Percentiles rank a stretch among this genome's conserved stretches.
phyloP scores from a whole-genome alignment of 495 filamentous ascomycete species.

The Neurospora sp. region DNA sequence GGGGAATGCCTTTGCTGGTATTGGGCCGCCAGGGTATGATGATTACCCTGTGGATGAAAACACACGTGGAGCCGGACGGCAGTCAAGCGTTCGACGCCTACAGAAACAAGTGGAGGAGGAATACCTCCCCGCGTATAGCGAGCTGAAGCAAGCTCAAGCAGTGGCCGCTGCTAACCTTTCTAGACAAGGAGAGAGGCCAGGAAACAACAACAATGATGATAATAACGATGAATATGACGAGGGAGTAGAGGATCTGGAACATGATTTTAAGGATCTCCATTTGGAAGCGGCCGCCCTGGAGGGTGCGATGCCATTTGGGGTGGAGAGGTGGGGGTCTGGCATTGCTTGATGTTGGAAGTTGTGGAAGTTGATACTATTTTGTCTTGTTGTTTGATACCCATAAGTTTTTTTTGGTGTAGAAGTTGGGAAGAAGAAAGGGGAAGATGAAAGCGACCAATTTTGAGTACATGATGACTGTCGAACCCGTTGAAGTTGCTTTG shows the following conservation, averaged over 20 bases:
- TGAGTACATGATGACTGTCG: background rate
- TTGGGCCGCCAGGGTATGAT: background rate
- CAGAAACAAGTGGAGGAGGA: background rate
- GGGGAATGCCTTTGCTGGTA: background rate
- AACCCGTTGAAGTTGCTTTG: background rate
- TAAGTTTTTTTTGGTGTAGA: background rate
- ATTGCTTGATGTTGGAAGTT: background rate
- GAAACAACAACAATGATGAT: background rate
- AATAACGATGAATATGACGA: background rate
- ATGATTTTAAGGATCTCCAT: background rate
- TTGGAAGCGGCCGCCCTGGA: background rate
- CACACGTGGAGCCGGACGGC: background rate
- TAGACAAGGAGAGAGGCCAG: background rate
- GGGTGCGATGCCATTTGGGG: background rate
- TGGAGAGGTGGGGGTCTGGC: background rate
- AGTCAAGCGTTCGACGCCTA: background rate
- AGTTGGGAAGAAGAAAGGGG: background rate
- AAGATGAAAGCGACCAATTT: background rate
- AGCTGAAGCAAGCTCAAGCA: background rate
- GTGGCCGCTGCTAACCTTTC: background rate
- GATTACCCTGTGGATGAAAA: background rate
- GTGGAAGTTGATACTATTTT: background rate
- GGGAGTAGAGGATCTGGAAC: background rate
- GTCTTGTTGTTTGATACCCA: background rate
- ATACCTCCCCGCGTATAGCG: background rate